A percentile compares a stretch with the other conserved stretches of the same genome.
These are phyloP conservation scores for Kregervanrija pseudodelftensis DNA, from an alignment of 805 yeast species.

Conservation along the genomic window DNA sequence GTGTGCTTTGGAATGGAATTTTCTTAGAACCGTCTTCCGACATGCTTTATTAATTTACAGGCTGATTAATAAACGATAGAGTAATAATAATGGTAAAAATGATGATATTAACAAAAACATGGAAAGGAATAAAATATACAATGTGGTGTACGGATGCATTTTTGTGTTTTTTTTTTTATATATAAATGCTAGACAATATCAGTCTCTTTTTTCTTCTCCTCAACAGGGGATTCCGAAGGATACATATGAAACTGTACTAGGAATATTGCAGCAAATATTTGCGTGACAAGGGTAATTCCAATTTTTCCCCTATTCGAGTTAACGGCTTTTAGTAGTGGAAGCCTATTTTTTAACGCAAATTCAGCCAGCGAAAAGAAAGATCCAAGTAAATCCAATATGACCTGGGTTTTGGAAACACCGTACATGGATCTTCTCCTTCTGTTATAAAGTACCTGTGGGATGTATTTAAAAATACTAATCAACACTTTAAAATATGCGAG, in stretches of 20 bases:
- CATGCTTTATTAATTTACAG: no score
- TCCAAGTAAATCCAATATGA: slow-evolving; percentile 36
- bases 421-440: slow-evolving; percentile 34
- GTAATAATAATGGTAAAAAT: no score
- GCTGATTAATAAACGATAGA: no score
- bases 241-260: slow-evolving; percentile 22
- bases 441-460: slow-evolving; percentile 44
- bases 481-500: slow-evolving; percentile 38
- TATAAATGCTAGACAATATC: no score
- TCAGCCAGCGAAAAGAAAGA: slow-evolving; percentile 33
- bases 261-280: slow-evolving; percentile 24
- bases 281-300: slow-evolving; percentile 32
- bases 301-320: slow-evolving; percentile 38
- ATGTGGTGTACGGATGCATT: no score
- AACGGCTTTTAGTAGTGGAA: slow-evolving; percentile 18
- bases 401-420: slow-evolving; percentile 37
- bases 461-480: slow-evolving; percentile 38
- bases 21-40: no score
- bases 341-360: slow-evolving; percentile 31
- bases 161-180: no score
- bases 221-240: slow-evolving; percentile 6
- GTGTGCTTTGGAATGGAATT: no score
- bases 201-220: no score
- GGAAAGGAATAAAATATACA: no score
- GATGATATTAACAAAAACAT: no score